Conservation (phyloP, 768 basidiomycete genomes). For the Phanerodontia chrysosporium region DNA sequence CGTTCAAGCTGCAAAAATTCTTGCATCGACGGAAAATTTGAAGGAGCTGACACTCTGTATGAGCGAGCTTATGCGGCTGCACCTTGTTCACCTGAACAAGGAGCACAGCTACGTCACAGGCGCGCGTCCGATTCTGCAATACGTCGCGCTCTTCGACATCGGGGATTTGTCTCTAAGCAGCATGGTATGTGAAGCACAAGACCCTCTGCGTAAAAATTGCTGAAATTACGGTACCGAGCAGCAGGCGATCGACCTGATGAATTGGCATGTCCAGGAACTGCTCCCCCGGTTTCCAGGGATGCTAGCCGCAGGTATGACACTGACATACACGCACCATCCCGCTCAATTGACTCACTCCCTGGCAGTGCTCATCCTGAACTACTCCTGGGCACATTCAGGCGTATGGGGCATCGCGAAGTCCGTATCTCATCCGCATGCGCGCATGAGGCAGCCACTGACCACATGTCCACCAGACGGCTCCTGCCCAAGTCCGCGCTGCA, state of each 20-base stretch:
- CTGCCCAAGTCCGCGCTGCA: conserved; percentile 57
- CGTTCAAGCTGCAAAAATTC: conserved; percentile 42
- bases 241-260: conserved; percentile 57
- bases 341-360: neutral
- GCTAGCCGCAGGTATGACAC: conserved; percentile 59
- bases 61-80: conserved; percentile 52
- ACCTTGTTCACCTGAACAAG: conserved; percentile 48
- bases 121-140: conserved; percentile 50
- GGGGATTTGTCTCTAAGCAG: conserved; percentile 49
- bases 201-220: conserved; percentile 9
- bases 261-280: conserved; percentile 63
- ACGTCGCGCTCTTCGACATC: conserved; percentile 64
- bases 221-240: conserved; percentile 12
- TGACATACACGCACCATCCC: neutral
- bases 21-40: conserved; percentile 32
- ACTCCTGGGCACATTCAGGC: conserved; percentile 68
- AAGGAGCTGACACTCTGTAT: conserved; percentile 43
- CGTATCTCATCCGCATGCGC: conserved; percentile 22
- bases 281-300: conserved; percentile 72
- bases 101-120: conserved; percentile 17
- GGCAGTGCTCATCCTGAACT: conserved; percentile 69
- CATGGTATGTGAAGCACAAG: conserved; percentile 38
- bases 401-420: conserved; percentile 66
- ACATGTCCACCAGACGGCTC: conserved; percentile 42
- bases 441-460: conserved; percentile 1